Evolutionary conservation across 306 rosid genomes (phyloP).

Genomic region (Corylus heterophylla): DNA sequence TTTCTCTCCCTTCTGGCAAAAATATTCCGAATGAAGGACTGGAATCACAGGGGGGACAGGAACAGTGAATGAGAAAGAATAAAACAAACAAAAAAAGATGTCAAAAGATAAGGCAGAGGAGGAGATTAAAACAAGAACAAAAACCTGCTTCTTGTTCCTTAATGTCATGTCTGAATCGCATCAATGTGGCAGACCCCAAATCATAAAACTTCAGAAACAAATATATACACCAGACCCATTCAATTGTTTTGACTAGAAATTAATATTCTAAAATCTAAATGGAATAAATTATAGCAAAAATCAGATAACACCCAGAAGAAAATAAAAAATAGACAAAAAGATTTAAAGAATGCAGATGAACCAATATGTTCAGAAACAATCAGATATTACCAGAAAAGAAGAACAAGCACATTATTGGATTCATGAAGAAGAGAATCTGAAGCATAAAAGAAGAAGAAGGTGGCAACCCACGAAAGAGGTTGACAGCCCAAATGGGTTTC

Average conservation of each 20-base stretch:
- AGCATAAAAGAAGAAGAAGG: conserved; percentile 22
- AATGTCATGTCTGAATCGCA: conserved; percentile 39
- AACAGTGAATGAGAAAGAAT: neutral
- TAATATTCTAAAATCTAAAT: neutral
- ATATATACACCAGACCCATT: conserved; percentile 4
- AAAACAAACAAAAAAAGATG: neutral
- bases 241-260: neutral
- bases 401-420: conserved; percentile 6
- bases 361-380: neutral
- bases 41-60: conserved; percentile 36
- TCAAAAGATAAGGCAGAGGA: neutral
- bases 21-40: conserved; percentile 72
- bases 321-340: too few species aligned
- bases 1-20: conserved; percentile 63
- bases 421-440: conserved; percentile 28
- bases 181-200: conserved; percentile 30
- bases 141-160: conserved; percentile 43
- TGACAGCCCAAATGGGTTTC: conserved; percentile 41
- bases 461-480: conserved; percentile 38
- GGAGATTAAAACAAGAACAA: conserved; percentile 1
- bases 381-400: conserved; percentile 16
- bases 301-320: neutral
- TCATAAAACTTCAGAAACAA: conserved; percentile 30
- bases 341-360: neutral
- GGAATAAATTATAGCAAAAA: neutral